Evolutionary conservation across 73 alveolate species (phyloP).

Genomic region (Tetrahymena elliotti): DNA sequence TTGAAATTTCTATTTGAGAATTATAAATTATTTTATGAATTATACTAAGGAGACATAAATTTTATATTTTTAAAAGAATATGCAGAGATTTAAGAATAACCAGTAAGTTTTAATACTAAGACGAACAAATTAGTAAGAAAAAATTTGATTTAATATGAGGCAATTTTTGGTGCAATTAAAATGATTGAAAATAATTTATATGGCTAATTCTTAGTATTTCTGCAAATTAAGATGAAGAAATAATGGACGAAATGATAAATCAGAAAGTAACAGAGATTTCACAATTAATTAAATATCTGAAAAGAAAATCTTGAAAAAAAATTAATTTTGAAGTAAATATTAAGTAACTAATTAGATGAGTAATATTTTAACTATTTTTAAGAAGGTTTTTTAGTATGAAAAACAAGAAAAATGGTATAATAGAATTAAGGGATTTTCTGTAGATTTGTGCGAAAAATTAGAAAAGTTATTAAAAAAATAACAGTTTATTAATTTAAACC

Average conservation of each 20-base stretch:
- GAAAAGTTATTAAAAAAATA: not conserved
- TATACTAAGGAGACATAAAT: too few relatives aligned
- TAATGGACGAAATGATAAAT: not conserved
- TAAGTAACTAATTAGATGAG: not conserved
- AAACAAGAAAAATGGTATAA: not conserved
- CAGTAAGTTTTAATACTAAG: too few relatives aligned
- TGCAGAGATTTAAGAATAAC: too few relatives aligned
- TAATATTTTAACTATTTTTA: not conserved
- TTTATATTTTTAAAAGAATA: too few relatives aligned
- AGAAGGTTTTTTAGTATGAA: not conserved
- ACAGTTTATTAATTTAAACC: not conserved
- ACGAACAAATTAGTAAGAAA: too few relatives aligned
- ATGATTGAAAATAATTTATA: too few relatives aligned
- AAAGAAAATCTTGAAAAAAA: not conserved
- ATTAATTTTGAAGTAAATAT: not conserved
- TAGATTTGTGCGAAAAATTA: not conserved
- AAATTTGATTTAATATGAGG: too few relatives aligned
- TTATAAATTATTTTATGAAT: too few relatives aligned
- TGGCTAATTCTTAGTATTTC: not conserved
- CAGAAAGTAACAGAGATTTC: not conserved
- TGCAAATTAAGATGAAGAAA: not conserved
- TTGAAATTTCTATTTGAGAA: too few relatives aligned
- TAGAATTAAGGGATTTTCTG: not conserved
- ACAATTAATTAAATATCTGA: not conserved
- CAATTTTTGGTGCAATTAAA: too few relatives aligned